Evolutionary conservation across 106 monocot species (phyloP), one percentile per base, ranked within the genome.

Genomic region (Allium fistulosum): DNA sequence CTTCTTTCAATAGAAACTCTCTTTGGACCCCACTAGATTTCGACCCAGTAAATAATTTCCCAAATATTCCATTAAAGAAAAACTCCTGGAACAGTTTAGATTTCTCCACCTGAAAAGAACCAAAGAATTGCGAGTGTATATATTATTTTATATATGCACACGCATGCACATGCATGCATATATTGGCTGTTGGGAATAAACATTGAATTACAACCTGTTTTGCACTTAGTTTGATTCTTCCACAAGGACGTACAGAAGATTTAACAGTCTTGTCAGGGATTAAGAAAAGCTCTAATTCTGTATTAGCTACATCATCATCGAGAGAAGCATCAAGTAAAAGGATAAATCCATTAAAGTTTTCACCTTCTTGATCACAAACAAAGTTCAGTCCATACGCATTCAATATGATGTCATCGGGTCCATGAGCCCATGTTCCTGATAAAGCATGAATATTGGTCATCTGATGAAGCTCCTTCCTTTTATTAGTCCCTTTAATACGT

Each of bases 1-100:
- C 55, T 65, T 79, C 61, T 10, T 67, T 81, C 27, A 93, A 78
- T 18, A 99, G 62, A 71, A 99, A 93, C 56, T 82, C 63, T 76
- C 84, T 93, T 15, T 26, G 72, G 6, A 45, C 49, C 18, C 74
- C 79, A 55, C 74, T 45, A 28, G 76, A 75, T 75, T 65, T 89
- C 17, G 82, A 78, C 48, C 87, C 87, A 17, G 12, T 75, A 50
- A 93, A 77, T 63, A 99, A 70, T 71, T 83, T 89, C n/a, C 99
- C 93, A 83, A 99, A 99, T 75, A 93, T 69, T 46, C 93, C 93
- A 78, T 99, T 99, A 51, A 99, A 99, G 75, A 93, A 85, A 71
- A 93, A 71, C 53, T 90, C 90, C 10, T 99, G 93, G 59, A 93
- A 99, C 26, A 79, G 37, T 74, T 93, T 93, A 76, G 87, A 81